phyloP scores from a whole-genome alignment of 2,329 filamentous ascomycete genomes.

The Teratosphaeria epicoccoides region DNA sequence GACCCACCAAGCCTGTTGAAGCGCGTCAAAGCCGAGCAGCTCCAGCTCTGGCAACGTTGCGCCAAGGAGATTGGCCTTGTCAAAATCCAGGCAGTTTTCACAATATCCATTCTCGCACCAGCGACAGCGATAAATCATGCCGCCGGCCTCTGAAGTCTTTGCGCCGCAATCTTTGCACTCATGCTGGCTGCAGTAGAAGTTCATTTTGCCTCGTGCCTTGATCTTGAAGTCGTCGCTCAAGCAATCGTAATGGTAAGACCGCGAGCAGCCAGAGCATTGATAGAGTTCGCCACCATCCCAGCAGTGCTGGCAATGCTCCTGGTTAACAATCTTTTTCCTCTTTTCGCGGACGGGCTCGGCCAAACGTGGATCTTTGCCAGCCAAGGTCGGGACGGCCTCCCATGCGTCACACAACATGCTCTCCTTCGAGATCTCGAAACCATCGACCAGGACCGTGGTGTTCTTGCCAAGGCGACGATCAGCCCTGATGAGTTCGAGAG shows the following conservation, averaged over 20 bases:
- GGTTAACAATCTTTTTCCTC: conserved; percentile 36
- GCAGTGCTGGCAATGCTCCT: conserved; percentile 45
- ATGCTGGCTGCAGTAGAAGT: conserved; percentile 48
- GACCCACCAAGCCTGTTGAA: conserved; percentile 41
- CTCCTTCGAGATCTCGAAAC: conserved; percentile 47
- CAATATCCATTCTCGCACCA: conserved; percentile 48
- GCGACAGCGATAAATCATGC: conserved; percentile 43
- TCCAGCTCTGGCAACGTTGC: conserved; percentile 44
- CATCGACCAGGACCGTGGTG: conserved; percentile 46
- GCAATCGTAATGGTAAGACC: conserved; percentile 44
- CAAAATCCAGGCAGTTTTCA: conserved; percentile 49
- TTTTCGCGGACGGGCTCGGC: conserved; percentile 41
- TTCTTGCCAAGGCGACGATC: conserved; percentile 47
- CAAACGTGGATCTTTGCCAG: conserved; percentile 44
- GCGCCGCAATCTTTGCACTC: conserved; percentile 43
- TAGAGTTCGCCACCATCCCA: conserved; percentile 39
- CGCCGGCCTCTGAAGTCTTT: conserved; percentile 40
- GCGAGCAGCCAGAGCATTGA: conserved; percentile 43
- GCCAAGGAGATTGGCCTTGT: conserved; percentile 40
- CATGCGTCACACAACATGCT: conserved; percentile 42
- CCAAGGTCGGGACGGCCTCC: conserved; percentile 48
- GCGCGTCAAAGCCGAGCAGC: conserved; percentile 35
- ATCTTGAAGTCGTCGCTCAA: conserved; percentile 31
- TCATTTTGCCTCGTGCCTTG: conserved; percentile 32
- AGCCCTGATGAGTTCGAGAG: conserved; percentile 25